Conservation (phyloP, 768 basidiomycete species). For the Neoboletus brunneissimus region DNA sequence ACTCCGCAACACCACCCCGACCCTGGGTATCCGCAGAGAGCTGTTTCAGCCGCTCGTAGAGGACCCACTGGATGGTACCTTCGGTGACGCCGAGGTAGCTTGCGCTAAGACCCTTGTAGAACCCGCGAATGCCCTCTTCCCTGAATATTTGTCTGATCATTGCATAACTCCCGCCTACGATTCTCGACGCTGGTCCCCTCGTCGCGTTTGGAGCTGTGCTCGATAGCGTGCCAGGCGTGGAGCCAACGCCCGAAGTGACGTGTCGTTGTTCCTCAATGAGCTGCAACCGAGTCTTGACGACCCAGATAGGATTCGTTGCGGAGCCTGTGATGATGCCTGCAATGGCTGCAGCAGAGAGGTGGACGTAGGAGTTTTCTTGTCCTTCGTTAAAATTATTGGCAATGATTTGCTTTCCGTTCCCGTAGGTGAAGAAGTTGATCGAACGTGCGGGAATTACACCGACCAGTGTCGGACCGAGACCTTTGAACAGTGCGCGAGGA, state of each 20-base stretch:
- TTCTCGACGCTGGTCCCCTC: conserved; percentile 19
- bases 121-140: conserved; percentile 80
- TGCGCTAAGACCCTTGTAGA: conserved; percentile 94
- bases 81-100: conserved; percentile 96
- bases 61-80: conserved; percentile 94
- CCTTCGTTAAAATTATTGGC: conserved; percentile 76
- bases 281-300: conserved; percentile 95
- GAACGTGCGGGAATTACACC: conserved; percentile 95
- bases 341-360: conserved; percentile 78
- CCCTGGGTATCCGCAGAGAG: conserved; percentile 54
- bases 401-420: conserved; percentile 91
- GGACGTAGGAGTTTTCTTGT: conserved; percentile 79
- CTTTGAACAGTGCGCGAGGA: conserved; percentile 86
- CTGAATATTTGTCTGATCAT: conserved; percentile 73
- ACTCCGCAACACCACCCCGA: conserved; percentile 58
- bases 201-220: neutral
- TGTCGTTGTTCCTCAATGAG: conserved; percentile 43
- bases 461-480: conserved; percentile 90
- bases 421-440: conserved; percentile 97
- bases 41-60: conserved; percentile 90
- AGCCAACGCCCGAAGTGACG: neutral
- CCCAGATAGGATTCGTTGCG: conserved; percentile 98
- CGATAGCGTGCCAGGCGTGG: neutral
- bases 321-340: conserved; percentile 88
- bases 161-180: conserved; percentile 51